Evolutionary conservation across 768 basidiomycete genomes (phyloP).

Genomic region (Trametes cingulata): DNA sequence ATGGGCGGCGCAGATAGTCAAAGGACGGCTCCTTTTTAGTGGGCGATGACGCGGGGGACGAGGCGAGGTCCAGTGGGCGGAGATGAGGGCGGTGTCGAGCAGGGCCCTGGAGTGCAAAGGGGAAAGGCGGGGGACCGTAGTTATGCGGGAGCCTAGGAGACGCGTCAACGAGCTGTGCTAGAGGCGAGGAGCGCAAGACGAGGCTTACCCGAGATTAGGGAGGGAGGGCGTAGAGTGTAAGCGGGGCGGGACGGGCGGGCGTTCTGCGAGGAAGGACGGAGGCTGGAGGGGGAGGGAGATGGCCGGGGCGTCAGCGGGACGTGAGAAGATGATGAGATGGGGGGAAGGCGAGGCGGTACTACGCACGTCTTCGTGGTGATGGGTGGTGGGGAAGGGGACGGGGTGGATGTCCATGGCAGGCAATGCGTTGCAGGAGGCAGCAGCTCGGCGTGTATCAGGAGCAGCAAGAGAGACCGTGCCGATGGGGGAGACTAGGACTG

Average conservation of each 20-base stretch:
- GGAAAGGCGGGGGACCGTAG: conserved; percentile 44
- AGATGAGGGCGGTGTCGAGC: conserved; percentile 33
- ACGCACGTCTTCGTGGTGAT: conserved; percentile 21
- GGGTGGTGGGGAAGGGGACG: conserved; percentile 24
- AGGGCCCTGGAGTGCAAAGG: conserved; percentile 33
- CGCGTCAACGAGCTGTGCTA: not conserved
- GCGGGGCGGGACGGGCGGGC: conserved; percentile 22
- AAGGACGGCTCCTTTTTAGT: conserved; percentile 16
- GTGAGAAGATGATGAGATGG: conserved; percentile 15
- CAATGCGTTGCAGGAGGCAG: not conserved
- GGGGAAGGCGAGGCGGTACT: conserved; percentile 12
- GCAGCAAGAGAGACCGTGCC: too few species aligned
- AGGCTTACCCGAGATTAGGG: conserved; percentile 65
- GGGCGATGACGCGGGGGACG: conserved; percentile 25
- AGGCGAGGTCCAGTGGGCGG: conserved; percentile 37
- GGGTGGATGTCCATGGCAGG: conserved; percentile 16
- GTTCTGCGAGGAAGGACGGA: conserved; percentile 9
- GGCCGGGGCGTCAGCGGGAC: conserved; percentile 11
- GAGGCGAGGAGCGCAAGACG: conserved; percentile 6
- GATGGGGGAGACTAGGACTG: too few species aligned
- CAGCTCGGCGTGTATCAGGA: not conserved
- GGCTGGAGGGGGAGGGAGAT: conserved; percentile 4
- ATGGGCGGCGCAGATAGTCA: conserved; percentile 26
- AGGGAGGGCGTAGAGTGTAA: conserved; percentile 55
- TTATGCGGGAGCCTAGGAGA: conserved; percentile 47